These are phyloP conservation scores for Petunia hybrid DNA, from an alignment of 305 asterid genomes.

Conservation along the genomic window DNA sequence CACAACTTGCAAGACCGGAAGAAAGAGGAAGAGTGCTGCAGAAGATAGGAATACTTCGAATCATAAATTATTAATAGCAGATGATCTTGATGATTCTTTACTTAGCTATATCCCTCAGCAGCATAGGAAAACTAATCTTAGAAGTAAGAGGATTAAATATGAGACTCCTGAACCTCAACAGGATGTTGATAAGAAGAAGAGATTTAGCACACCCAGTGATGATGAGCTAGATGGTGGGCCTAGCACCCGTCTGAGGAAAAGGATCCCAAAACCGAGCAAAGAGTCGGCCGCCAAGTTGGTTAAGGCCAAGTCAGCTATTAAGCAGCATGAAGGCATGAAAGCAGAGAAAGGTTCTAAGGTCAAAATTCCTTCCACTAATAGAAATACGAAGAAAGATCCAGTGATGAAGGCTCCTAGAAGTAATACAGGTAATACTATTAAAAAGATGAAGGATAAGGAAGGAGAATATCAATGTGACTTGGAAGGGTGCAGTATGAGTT, in stretches of 20 bases:
- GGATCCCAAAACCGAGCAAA: constrained; percentile 59
- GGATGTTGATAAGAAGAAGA: constrained; percentile 48
- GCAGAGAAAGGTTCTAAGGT: constrained; percentile 50
- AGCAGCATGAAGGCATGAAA: constrained; percentile 50
- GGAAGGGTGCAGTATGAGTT: constrained; percentile 95
- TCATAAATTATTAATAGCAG: constrained; percentile 34
- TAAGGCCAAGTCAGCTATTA: constrained; percentile 55
- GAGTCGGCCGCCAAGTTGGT: constrained; percentile 45
- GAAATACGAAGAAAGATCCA: constrained; percentile 29
- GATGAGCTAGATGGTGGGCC: constrained; percentile 80
- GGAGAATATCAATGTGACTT: constrained; percentile 74
- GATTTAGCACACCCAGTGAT: constrained; percentile 38
- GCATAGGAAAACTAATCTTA: constrained; percentile 40
- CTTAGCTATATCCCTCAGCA: constrained; percentile 31
- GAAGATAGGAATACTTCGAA: constrained; percentile 48
- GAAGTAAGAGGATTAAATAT: constrained; percentile 46
- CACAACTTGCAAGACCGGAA: constrained; percentile 43
- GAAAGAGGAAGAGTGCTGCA: constrained; percentile 59
- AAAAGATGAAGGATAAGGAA: constrained; percentile 60
- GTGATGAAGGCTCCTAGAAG: constrained; percentile 36
- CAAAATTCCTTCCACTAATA: constrained; percentile 38
- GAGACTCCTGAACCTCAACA: constrained; percentile 49
- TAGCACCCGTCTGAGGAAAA: constrained; percentile 85
- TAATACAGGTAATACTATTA: constrained; percentile 37
- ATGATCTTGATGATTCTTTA: constrained; percentile 37